These are phyloP conservation scores for Malbranchea zuffiana DNA, from an alignment of 2,329 filamentous ascomycete genomes.

Conservation along the genomic window DNA sequence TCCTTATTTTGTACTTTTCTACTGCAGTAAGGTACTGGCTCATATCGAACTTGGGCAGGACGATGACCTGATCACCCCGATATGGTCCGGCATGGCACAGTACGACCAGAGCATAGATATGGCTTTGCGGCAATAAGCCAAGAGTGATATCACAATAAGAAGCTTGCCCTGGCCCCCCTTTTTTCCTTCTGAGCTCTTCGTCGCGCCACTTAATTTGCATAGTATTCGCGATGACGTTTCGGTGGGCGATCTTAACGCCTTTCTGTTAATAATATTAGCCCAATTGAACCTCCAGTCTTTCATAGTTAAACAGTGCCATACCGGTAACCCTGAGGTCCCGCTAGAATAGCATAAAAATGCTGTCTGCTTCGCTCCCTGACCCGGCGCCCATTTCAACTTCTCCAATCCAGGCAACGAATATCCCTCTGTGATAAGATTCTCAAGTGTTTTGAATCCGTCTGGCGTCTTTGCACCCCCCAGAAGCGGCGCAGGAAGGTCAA, in stretches of 20 bases:
- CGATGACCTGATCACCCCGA: conserved; percentile 60
- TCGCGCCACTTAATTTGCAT: conserved; percentile 51
- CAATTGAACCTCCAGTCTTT: neutral
- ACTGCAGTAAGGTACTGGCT: conserved; percentile 53
- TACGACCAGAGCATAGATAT: conserved; percentile 69
- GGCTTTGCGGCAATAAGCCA: conserved; percentile 66
- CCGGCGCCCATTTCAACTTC: conserved; percentile 31
- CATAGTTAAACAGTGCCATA: conserved; percentile 31
- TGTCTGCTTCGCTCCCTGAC: conserved; percentile 46
- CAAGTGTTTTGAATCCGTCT: conserved; percentile 49
- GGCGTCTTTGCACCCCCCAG: conserved; percentile 38
- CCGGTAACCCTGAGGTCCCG: conserved; percentile 67
- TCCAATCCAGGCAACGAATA: conserved; percentile 31
- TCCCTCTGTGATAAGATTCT: conserved; percentile 56
- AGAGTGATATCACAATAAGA: conserved; percentile 48
- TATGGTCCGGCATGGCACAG: conserved; percentile 56
- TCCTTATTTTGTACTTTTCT: conserved; percentile 56
- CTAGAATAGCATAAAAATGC: conserved; percentile 73
- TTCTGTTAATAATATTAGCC: conserved; percentile 42
- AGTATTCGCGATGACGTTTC: conserved; percentile 67
- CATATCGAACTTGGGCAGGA: conserved; percentile 65
- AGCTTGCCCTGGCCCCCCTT: conserved; percentile 27
- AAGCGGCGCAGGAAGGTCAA: conserved; percentile 52
- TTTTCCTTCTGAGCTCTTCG: conserved; percentile 22
- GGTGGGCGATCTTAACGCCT: conserved; percentile 74